Conservation (phyloP, 1,284 basidiomycete genomes). For the Porphyrellus sp. region DNA sequence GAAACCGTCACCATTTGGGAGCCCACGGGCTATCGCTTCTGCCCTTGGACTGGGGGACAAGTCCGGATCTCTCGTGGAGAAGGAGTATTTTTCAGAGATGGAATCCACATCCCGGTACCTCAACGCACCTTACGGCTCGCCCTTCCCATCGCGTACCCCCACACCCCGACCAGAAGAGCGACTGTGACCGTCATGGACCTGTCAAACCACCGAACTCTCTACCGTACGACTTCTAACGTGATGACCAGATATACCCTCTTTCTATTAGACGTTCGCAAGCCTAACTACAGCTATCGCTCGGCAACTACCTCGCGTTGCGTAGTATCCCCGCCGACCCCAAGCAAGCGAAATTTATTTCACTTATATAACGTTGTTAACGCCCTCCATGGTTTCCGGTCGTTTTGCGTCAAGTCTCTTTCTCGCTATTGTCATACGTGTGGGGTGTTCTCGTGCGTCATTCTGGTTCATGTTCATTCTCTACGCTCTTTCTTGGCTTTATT, state of each 20-base stretch:
- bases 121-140: constrained; percentile 63
- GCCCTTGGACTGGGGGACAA: constrained; percentile 44
- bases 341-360: constrained; percentile 37
- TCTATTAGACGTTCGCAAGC: constrained; percentile 35
- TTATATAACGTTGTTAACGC: constrained; percentile 37
- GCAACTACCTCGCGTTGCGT: constrained; percentile 25
- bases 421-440: constrained; percentile 17
- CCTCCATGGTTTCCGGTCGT: constrained; percentile 26
- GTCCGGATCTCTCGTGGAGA: constrained; percentile 32
- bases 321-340: constrained; percentile 24
- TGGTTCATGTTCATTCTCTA: constrained; percentile 15
- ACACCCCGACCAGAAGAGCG: constrained; percentile 44
- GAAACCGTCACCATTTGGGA: constrained; percentile 51
- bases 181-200: constrained; percentile 24
- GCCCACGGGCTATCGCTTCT: constrained; percentile 45
- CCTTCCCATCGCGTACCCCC: constrained; percentile 57
- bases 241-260: constrained; percentile 36
- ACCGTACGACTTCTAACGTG: constrained; percentile 36
- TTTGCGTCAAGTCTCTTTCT: constrained; percentile 27
- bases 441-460: constrained; percentile 21
- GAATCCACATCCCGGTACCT: constrained; percentile 55
- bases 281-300: constrained; percentile 37
- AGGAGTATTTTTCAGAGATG: constrained; percentile 46
- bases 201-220: constrained; percentile 23
- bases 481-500: constrained; percentile 28